Evolutionary conservation across 495 filamentous ascomycete genomes (phyloP).

Genomic region (Tuber melanosporum): DNA sequence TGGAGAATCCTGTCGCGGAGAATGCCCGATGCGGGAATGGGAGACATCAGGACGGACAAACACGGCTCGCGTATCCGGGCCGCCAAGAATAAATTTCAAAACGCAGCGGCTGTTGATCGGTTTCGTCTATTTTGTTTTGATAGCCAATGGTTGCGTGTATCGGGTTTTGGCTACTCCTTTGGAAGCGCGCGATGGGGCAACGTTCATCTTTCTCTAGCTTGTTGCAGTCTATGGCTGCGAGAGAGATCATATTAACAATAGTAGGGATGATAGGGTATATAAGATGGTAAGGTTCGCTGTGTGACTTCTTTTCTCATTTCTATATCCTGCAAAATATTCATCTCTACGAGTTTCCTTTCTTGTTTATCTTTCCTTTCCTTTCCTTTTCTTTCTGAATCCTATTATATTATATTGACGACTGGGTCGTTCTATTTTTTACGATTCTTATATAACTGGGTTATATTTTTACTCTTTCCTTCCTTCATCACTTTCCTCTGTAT

Average conservation of each 20-base stretch:
- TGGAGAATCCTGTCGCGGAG: not conserved
- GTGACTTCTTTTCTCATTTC: not conserved
- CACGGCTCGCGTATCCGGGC: not conserved
- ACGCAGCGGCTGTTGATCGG: not conserved
- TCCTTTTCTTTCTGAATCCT: slow-evolving; percentile 21
- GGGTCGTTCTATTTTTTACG: slow-evolving; percentile 39
- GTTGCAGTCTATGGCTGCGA: not conserved
- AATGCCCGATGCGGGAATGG: not conserved
- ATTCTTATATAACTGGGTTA: slow-evolving; percentile 9
- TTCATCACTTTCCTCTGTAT: slow-evolving; percentile 8
- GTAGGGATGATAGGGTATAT: not conserved
- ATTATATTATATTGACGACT: slow-evolving; percentile 15
- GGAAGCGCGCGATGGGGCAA: not conserved
- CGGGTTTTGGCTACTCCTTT: not conserved
- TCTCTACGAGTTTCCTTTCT: slow-evolving; percentile 7
- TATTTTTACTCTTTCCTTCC: slow-evolving; percentile 7
- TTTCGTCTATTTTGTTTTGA: not conserved
- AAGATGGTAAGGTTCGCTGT: not conserved
- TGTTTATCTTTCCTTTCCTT: slow-evolving; percentile 10
- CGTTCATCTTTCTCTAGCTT: not conserved
- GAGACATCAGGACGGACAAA: not conserved
- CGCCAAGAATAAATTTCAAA: not conserved
- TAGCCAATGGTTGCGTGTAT: not conserved
- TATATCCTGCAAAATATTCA: not conserved
- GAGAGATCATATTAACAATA: not conserved